Evolutionary conservation across 768 basidiomycete species (phyloP).

Genomic region (Leucosporidium scottii): DNA sequence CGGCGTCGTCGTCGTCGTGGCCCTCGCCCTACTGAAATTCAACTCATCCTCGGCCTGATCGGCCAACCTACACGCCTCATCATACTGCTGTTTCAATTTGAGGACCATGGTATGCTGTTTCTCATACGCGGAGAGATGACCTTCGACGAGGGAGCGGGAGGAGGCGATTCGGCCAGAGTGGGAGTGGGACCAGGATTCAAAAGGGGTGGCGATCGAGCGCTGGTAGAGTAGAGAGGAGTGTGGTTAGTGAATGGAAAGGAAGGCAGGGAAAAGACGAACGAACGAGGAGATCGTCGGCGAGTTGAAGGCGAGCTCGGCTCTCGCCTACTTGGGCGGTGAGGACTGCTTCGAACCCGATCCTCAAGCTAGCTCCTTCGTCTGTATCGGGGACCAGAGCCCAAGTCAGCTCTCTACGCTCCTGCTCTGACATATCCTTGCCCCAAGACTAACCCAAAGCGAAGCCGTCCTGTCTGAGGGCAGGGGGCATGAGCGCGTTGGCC

Average conservation of each 20-base stretch:
- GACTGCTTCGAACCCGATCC: slow-evolving; percentile 26
- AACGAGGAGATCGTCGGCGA: slow-evolving; percentile 19
- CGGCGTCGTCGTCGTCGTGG: neutral
- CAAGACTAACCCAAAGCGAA: slow-evolving; percentile 8
- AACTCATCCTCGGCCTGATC: slow-evolving; percentile 29
- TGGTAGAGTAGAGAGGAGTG: neutral
- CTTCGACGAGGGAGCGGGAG: neutral
- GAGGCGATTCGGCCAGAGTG: slow-evolving; percentile 1
- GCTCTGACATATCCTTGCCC: neutral
- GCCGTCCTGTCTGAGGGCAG: slow-evolving; percentile 6
- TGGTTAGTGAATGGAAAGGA: neutral
- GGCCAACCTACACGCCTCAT: slow-evolving; percentile 12
- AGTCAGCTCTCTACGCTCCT: neutral
- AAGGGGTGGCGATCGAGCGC: slow-evolving; percentile 19
- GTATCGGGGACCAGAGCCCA: neutral
- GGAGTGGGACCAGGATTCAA: slow-evolving; percentile 6
- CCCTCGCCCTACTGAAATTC: slow-evolving; percentile 2
- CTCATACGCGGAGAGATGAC: slow-evolving; percentile 8
- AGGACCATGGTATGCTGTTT: neutral
- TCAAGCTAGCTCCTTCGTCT: slow-evolving; percentile 28
- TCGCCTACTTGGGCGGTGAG: slow-evolving; percentile 22
- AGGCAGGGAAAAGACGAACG: neutral
- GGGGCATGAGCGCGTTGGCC: slow-evolving; percentile 2
- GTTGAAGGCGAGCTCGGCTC: slow-evolving; percentile 2
- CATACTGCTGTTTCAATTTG: slow-evolving; percentile 5